Evolutionary conservation across 108 stramenopile genomes (phyloP).

Genomic region (Nitzschia putrida): DNA sequence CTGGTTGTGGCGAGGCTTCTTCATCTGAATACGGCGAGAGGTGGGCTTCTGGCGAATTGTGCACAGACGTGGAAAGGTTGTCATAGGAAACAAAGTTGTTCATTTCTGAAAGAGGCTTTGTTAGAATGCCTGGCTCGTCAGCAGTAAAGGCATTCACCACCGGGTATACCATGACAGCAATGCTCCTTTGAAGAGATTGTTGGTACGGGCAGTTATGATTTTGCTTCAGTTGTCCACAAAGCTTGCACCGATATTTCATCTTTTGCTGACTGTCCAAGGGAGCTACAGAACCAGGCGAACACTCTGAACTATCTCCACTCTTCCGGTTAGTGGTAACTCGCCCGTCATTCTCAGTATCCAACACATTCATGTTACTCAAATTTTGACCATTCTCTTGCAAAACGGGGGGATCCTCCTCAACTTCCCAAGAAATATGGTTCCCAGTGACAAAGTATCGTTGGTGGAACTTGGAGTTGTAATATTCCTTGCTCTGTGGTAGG

Average conservation of each 20-base stretch:
- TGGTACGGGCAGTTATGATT: slow-evolving; percentile 75
- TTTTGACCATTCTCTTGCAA: neutral
- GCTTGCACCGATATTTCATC: slow-evolving; percentile 65
- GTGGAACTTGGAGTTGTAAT: slow-evolving; percentile 54
- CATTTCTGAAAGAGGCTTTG: slow-evolving; percentile 73
- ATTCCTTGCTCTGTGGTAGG: slow-evolving; percentile 1
- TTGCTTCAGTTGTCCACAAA: slow-evolving; percentile 87
- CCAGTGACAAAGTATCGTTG: slow-evolving; percentile 63
- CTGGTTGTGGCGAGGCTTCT: neutral
- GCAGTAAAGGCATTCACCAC: slow-evolving; percentile 76
- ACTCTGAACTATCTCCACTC: neutral
- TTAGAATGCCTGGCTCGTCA: slow-evolving; percentile 68
- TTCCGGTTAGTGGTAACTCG: neutral
- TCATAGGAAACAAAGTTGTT: slow-evolving; percentile 80
- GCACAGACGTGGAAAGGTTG: slow-evolving; percentile 4
- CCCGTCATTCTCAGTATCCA: neutral
- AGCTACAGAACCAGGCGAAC: slow-evolving; percentile 7
- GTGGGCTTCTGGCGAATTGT: slow-evolving; percentile 35
- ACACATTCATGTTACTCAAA: neutral
- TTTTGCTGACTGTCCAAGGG: slow-evolving; percentile 26
- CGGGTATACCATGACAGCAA: slow-evolving; percentile 78
- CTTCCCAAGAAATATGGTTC: slow-evolving; percentile 70
- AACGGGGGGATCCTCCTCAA: slow-evolving; percentile 58
- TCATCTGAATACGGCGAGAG: slow-evolving; percentile 10
- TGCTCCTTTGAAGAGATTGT: slow-evolving; percentile 66